Evolutionary conservation across 352 stramenopile species (phyloP).

Genomic region (Pythium scleroteichum): DNA sequence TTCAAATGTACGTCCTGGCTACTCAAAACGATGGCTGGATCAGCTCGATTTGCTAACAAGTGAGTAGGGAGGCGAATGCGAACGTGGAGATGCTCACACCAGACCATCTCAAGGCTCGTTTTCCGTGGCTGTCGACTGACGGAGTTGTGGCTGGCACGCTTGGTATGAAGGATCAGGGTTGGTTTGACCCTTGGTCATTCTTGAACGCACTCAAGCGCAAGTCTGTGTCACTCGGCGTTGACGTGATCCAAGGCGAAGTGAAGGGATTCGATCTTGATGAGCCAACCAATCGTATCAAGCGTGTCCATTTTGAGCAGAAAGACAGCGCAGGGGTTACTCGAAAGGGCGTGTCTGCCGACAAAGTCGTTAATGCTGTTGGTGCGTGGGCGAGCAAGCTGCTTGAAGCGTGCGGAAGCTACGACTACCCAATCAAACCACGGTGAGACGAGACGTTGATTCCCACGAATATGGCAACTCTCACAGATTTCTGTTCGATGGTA

Average conservation of each 20-base stretch:
- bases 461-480: neutral
- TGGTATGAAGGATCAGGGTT: constrained; percentile 72
- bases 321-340: constrained; percentile 32
- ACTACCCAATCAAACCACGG: constrained; percentile 76
- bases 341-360: constrained; percentile 37
- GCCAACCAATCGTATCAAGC: constrained; percentile 53
- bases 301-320: constrained; percentile 49
- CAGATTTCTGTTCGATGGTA: neutral
- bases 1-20: constrained; percentile 35
- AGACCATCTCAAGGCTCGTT: constrained; percentile 54
- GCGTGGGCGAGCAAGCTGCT: constrained; percentile 72
- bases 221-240: constrained; percentile 64
- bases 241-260: constrained; percentile 72
- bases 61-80: constrained; percentile 38
- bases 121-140: constrained; percentile 77
- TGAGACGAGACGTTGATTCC: constrained; percentile 12
- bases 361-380: constrained; percentile 80
- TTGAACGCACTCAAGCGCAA: constrained; percentile 77
- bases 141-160: constrained; percentile 61
- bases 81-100: constrained; percentile 57
- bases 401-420: constrained; percentile 60
- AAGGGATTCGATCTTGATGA: constrained; percentile 59
- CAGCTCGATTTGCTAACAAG: neutral
- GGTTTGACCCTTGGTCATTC: constrained; percentile 87
- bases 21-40: neutral